Base-by-base conservation (phyloP, 2,329 filamentous ascomycete species). In the Aspergillus bombycis region DNA sequence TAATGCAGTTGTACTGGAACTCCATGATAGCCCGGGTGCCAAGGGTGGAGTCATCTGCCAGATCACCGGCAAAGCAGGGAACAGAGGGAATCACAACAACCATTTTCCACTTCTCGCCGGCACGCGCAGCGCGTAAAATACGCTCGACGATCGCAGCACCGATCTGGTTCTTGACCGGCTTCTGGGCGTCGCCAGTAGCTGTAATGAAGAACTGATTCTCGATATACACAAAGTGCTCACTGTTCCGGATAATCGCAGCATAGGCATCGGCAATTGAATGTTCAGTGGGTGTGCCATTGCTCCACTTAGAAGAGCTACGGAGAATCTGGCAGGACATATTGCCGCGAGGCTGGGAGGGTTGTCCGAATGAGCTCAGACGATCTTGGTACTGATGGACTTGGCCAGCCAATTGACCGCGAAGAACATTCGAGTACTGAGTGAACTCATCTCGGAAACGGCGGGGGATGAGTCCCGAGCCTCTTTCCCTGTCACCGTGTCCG, bases 181-280 rank as follows among this genome's bases (percentile, higher is more conserved):
- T 82, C 76, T 97, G 94, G 19, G 96, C 80, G 21, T 95, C 89
- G 10, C 93, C 92, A 0, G 95, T 98, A 0, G 95, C 92, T 0
- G 93, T 96, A 74, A 96, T 98, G 83, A 98, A 99, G 82, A 98
- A 98, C 75, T 99, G 95, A 72, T 99, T 98, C 77, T 99, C 95
- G 62, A 99, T 97, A 79, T 98, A 99, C 14, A 99, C 88, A 69
- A 89, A 98, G 75, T 98, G 94, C 78, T 97, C 82, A 0, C 95
- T 95, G 62, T 92, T 92, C 57, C 89, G 84, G 71, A 98, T 98
- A 46, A 96, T 81, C 62, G 96, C 92, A 10, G 82, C 85, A 77
- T 97, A 96, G 0, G 93, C 93, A 73, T 94, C 93, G 57, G 88
- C 86, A 66, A 97, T 94, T 0, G 93, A 96, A 77, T 95, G 93